Base-by-base conservation (phyloP, 2,329 filamentous ascomycete genomes). In the Gremmenia infestans region DNA sequence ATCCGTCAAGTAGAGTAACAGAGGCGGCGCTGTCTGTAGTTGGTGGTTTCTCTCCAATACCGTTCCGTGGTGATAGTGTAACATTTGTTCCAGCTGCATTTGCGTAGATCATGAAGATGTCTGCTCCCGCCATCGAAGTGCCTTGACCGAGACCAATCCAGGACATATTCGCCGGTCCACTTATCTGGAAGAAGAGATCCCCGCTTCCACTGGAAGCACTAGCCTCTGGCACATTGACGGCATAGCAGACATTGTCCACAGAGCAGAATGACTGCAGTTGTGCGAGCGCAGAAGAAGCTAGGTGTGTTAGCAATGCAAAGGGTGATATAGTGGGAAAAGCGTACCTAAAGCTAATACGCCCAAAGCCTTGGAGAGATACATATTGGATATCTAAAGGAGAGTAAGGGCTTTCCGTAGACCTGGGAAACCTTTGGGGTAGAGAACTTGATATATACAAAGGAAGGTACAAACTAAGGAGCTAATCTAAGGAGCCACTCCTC, bases 61-160 rank as follows among this genome's bases (percentile, higher is more conserved):
- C 75, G 6, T 72, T 61, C 42, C 81, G 71, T 9, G 81, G 76
- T 3, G 81, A 83, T 8, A 85, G 61, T 0, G 82, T 85, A 14
- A 85, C 78, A 59, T 82, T 83, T 45, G 69, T 74, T 25, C 79
- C 76, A 39, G 70, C 69, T 40, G 74, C 70, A 25, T 76, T 74
- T n/a, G 78, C 74, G 62, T 85, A 85, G 5, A 83, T 72, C 45
- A 84, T 70, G 64, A 85, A 83, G 48, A 85, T 83, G 66, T 82
- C 82, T 5, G 81, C 68, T 22, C 76, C 77, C 15, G 67, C 61
- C 82, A 85, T 85, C 19, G 67, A 60, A 2, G 62, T 71, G 25
- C 82, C 82, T 65, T 83, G 80, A 7, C 81, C 82, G 3, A 85
- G 67, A 3, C 74, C 78, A 36, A 82, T 74, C 78, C 79, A 85